Evolutionary conservation across 1,139 yeast species (phyloP), one percentile per base, ranked within the genome.

Genomic region (Diutina rugosa): DNA sequence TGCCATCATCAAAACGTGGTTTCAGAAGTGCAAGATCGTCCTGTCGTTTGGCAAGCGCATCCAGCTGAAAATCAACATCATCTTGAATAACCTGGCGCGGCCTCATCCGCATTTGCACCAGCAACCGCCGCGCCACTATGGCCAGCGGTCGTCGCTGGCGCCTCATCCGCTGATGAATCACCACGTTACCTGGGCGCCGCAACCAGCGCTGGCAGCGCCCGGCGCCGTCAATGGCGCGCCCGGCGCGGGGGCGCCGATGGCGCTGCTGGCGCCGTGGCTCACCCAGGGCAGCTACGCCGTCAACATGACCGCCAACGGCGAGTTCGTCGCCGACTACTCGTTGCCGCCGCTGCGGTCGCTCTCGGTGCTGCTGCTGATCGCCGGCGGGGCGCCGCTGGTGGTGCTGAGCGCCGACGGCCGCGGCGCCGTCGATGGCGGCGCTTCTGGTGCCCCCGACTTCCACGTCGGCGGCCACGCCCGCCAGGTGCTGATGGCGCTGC

Each of bases 11-110:
- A 73, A 73, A 61, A 66, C 63, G 56, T 75, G 78, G 77, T 76
- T 76, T 62, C 69, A 65, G 57, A 70, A 74, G 62, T 74, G 79
- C 61, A 74, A 74, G 63, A 74, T 76, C 56, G 65, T 72, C 38
- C 72, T 79, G 41, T 69, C 75, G 35, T 77, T 72, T 63, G 80
- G 81, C 47, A 76, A 76, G 61, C 67, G 80, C 59, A 76, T 77
- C 56, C 80, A 77, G 61, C 72, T 72, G 63, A 77, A 76, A 61
- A 73, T 76, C 59, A 73, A 73, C 58, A 63, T 68, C 44, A 67
- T 76, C 54, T 65, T 74, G 58, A 71, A 61, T 55, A 62, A 63
- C 28, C 35, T 16, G 18, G 35, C 28, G 16, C 53, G 47, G 51
- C 18, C 55, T 5, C 14, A 26, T 28, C 26, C 53, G 14, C 18